A percentile compares a stretch with the other conserved stretches of the same genome.
These are phyloP conservation scores for Tetragonia tetragonoides DNA, from an alignment of 148 eudicot species.

Conservation along the genomic window DNA sequence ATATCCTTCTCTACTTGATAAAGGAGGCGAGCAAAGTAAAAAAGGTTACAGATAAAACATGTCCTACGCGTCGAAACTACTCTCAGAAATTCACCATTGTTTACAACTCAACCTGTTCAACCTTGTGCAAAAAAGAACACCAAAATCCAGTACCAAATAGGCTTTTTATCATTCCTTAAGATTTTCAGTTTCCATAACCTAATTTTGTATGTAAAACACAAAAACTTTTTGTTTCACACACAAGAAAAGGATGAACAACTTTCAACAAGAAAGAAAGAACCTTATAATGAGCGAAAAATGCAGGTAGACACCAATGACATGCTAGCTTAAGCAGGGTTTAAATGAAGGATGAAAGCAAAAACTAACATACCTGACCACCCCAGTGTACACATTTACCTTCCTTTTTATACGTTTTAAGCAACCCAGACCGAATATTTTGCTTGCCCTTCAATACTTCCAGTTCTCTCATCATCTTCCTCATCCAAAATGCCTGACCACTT, in stretches of 20 bases:
- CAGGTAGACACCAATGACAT: background rate
- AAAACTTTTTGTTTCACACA: slow-evolving; percentile 1
- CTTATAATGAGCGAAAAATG: background rate
- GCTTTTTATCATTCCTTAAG: background rate
- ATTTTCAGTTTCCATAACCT: background rate
- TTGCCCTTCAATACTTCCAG: slow-evolving; percentile 40
- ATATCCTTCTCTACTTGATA: background rate
- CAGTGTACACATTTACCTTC: slow-evolving; percentile 93
- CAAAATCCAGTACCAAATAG: background rate
- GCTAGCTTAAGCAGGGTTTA: background rate
- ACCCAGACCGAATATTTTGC: slow-evolving; percentile 48
- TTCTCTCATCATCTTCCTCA: slow-evolving; percentile 42
- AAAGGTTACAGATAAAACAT: no score
- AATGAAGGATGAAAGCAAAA: slow-evolving; percentile 2
- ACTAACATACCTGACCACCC: slow-evolving; percentile 85
- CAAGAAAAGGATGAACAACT: background rate
- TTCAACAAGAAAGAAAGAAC: background rate
- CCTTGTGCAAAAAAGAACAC: background rate
- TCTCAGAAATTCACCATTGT: background rate
- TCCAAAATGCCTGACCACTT: slow-evolving; percentile 91
- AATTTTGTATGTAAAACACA: background rate
- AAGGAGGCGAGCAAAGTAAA: background rate
- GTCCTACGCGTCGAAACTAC: background rate
- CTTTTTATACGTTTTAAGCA: slow-evolving; percentile 54
- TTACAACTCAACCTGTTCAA: no score